Percentiles rank a stretch among this genome's conserved stretches.
phyloP scores from a whole-genome alignment of 1,139 yeast species.

The Dujonia santamariae region DNA sequence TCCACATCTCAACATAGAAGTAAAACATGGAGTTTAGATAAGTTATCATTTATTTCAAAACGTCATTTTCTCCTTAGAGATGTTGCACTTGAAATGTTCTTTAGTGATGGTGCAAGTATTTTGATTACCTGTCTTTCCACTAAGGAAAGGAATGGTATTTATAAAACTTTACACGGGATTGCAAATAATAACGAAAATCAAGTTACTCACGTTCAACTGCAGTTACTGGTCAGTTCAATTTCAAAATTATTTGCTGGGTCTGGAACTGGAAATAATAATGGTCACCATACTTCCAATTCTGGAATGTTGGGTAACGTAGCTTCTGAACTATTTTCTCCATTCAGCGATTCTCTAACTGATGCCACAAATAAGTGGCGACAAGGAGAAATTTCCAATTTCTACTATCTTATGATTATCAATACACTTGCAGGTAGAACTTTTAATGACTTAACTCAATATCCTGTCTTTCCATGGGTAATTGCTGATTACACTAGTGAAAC shows the following conservation, averaged over 20 bases:
- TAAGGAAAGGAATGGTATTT: conserved; percentile 45
- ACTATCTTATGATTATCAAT: conserved; percentile 72
- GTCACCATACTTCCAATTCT: neutral
- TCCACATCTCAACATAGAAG: conserved; percentile 37
- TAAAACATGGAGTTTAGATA: conserved; percentile 54
- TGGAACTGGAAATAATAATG: conserved; percentile 4
- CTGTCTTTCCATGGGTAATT: conserved; percentile 87
- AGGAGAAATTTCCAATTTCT: conserved; percentile 79
- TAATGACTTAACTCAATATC: conserved; percentile 84
- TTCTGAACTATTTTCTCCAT: conserved; percentile 15
- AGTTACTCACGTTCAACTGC: conserved; percentile 2
- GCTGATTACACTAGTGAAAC: conserved; percentile 71
- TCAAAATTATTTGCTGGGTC: conserved; percentile 4
- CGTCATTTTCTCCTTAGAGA: conserved; percentile 74
- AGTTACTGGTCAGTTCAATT: conserved; percentile 5
- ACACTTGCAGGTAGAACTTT: conserved; percentile 85
- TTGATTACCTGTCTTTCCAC: conserved; percentile 55
- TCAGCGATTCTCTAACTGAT: conserved; percentile 24
- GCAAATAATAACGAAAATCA: neutral
- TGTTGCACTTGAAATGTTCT: conserved; percentile 74
- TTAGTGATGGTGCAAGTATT: conserved; percentile 67
- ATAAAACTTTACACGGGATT: conserved; percentile 1
- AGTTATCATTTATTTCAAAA: conserved; percentile 61
- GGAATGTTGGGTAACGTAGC: neutral
- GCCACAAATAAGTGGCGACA: conserved; percentile 69